phyloP scores from a whole-genome alignment of 352 stramenopile genomes.

The Globisporangium acanthophoron region DNA sequence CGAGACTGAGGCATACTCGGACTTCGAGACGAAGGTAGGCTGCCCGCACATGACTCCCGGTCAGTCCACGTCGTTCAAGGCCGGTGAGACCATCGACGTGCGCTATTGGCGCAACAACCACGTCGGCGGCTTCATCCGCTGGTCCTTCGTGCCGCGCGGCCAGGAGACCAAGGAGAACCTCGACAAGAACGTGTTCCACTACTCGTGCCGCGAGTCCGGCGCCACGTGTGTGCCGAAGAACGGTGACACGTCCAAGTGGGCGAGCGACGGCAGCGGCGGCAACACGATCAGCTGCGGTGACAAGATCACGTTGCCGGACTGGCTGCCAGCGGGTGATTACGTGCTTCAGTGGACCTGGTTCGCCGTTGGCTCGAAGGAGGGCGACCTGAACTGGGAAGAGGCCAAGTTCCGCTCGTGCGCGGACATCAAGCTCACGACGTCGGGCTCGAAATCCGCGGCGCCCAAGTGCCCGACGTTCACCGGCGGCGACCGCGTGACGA shows the following conservation, averaged over 20 bases:
- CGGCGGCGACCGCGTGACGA: conserved; percentile 44
- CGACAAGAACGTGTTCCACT: conserved; percentile 36
- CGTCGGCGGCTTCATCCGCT: conserved; percentile 54
- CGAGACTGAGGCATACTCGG: conserved; percentile 25
- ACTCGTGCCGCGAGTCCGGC: conserved; percentile 48
- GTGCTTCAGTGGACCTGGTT: conserved; percentile 60
- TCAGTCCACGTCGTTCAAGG: conserved; percentile 27
- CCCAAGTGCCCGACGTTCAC: conserved; percentile 41
- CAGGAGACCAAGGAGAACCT: conserved; percentile 19
- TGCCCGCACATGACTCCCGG: conserved; percentile 28
- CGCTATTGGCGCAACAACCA: conserved; percentile 52
- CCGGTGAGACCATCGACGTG: conserved; percentile 42
- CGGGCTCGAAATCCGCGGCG: conserved; percentile 8
- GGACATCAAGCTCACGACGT: conserved; percentile 42
- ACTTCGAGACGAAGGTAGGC: conserved; percentile 22
- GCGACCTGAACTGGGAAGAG: conserved; percentile 37
- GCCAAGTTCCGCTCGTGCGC: conserved; percentile 42
- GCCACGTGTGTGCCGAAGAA: conserved; percentile 23
- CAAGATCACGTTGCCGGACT: conserved; percentile 44
- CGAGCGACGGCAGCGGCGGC: conserved; percentile 21
- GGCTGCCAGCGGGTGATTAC: conserved; percentile 40
- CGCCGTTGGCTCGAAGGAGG: conserved; percentile 36
- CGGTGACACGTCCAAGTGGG: conserved; percentile 6
- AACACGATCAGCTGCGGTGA: conserved; percentile 36
- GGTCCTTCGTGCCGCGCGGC: conserved; percentile 28